phyloP scores from a whole-genome alignment of 192 early-diverging fungal species.

The Gorgonomyces haynaldii region DNA sequence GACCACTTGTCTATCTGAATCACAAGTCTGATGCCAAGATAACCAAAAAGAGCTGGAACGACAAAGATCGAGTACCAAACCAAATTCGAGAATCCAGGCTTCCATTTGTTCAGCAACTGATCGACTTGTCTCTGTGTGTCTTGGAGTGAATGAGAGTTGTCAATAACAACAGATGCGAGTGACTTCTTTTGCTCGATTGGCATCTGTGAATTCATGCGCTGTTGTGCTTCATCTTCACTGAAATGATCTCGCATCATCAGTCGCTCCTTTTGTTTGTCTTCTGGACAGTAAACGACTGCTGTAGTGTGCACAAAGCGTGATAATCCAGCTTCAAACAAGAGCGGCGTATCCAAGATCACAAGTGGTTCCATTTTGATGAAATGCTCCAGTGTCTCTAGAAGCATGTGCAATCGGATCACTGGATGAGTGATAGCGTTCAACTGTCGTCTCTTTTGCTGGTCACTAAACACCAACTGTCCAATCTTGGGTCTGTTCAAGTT shows the following conservation, averaged over 20 bases:
- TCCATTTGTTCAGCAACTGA: too few relatives aligned
- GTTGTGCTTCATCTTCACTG: constrained; percentile 46
- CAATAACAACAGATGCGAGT: too few relatives aligned
- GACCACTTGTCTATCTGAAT: too few relatives aligned
- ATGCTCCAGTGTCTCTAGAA: constrained; percentile 47
- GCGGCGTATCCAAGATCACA: constrained; percentile 83
- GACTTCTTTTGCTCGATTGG: constrained; percentile 65
- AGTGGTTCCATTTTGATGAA: constrained; percentile 60
- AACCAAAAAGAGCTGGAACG: too few relatives aligned
- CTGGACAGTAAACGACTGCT: constrained; percentile 73
- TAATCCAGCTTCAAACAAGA: constrained; percentile 78
- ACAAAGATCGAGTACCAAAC: too few relatives aligned
- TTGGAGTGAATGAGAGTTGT: too few relatives aligned
- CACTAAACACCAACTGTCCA: constrained; percentile 67
- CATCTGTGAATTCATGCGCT: constrained; percentile 74
- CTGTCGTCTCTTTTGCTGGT: constrained; percentile 53
- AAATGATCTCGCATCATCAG: constrained; percentile 63
- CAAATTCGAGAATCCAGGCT: too few relatives aligned
- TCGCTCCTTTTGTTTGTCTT: constrained; percentile 58
- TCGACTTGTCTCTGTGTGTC: too few relatives aligned
- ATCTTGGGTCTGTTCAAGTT: constrained; percentile 51
- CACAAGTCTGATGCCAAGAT: too few relatives aligned
- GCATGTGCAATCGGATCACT: constrained; percentile 69
- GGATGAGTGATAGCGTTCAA: constrained; percentile 86
- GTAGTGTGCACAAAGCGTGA: constrained; percentile 57